phyloP scores from a whole-genome alignment of 169 alveolate genomes.

The Eimeria necatrix region DNA sequence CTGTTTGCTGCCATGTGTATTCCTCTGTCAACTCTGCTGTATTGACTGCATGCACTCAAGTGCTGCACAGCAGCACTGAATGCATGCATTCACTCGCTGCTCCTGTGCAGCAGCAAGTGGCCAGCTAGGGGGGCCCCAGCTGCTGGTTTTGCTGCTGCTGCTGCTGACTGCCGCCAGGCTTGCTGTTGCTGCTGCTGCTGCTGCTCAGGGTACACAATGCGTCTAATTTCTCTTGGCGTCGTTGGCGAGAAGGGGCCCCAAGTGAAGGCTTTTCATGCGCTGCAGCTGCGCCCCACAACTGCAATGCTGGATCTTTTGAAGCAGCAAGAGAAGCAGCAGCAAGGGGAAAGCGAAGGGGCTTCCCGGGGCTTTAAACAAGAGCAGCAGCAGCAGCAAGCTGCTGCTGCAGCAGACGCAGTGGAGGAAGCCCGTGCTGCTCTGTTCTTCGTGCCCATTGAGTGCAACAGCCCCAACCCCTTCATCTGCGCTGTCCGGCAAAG shows the following conservation, averaged over 20 bases:
- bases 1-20: background rate
- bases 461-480: conserved; percentile 56
- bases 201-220: conserved; percentile 69
- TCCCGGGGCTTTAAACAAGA: background rate
- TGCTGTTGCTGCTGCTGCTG: background rate
- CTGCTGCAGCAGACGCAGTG: conserved; percentile 1
- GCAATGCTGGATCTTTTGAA: conserved; percentile 25
- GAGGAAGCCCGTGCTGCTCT: conserved; percentile 69
- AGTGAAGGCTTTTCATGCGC: conserved; percentile 76
- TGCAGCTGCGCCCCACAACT: conserved; percentile 73
- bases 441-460: background rate
- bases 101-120: background rate
- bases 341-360: background rate
- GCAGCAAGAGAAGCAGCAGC: conserved; percentile 42
- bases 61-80: too few relatives aligned
- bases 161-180: background rate
- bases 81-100: background rate
- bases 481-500: conserved; percentile 10
- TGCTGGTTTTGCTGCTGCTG: conserved; percentile 24
- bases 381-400: conserved; percentile 7
- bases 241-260: conserved; percentile 75
- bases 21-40: too few relatives aligned
- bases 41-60: too few relatives aligned
- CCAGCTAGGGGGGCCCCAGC: background rate
- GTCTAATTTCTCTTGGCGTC: conserved; percentile 66